These are phyloP conservation scores for Penicillium alfredii DNA, from an alignment of 495 filamentous ascomycete genomes.

Conservation along the genomic window DNA sequence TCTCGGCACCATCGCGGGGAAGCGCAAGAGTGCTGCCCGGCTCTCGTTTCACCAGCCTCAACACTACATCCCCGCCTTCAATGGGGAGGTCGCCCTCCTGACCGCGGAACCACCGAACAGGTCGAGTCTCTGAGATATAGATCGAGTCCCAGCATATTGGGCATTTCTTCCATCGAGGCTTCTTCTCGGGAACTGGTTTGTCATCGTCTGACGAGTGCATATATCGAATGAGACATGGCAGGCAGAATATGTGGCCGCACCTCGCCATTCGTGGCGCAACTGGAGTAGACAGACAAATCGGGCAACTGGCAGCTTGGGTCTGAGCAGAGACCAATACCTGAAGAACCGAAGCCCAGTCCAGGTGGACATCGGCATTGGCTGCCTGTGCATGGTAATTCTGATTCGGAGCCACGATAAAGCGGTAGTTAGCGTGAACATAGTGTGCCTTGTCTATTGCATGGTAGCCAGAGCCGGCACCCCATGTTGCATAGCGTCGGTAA, in stretches of 20 bases:
- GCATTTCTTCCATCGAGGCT: constrained; percentile 85
- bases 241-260: constrained; percentile 95
- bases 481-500: constrained; percentile 63
- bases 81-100: constrained; percentile 74
- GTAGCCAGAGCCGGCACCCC: constrained; percentile 85
- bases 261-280: constrained; percentile 96
- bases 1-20: constrained; percentile 75
- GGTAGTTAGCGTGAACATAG: constrained; percentile 96
- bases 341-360: constrained; percentile 86
- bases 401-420: constrained; percentile 84
- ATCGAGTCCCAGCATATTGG: constrained; percentile 92
- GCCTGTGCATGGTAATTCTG: constrained; percentile 75
- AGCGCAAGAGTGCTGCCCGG: constrained; percentile 78
- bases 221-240: constrained; percentile 89
- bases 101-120: constrained; percentile 85
- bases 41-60: constrained; percentile 74
- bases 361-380: constrained; percentile 78
- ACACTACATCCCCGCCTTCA: constrained; percentile 82
- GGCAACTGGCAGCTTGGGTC: constrained; percentile 82
- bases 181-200: constrained; percentile 56
- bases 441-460: constrained; percentile 89
- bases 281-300: constrained; percentile 86
- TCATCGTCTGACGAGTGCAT: constrained; percentile 81
- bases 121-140: constrained; percentile 79
- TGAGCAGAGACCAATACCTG: constrained; percentile 87